These are phyloP conservation scores for Huntiella bhutanensis DNA, from an alignment of 2,329 filamentous ascomycete species.

Conservation along the genomic window DNA sequence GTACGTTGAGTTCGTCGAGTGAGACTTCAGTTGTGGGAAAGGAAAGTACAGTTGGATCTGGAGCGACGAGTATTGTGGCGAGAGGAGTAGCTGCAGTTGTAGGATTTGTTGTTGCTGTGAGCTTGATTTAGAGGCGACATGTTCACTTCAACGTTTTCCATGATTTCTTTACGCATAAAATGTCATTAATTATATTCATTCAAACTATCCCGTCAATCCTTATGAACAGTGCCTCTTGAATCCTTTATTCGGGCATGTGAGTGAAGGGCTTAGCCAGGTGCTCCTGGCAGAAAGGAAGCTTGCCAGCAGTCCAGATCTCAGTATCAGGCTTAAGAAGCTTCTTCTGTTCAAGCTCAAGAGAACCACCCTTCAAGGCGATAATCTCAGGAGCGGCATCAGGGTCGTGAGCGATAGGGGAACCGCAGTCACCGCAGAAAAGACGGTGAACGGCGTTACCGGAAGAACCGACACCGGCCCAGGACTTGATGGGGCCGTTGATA, in stretches of 20 bases:
- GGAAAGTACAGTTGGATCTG: constrained; percentile 22
- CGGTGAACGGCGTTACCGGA: constrained; percentile 47
- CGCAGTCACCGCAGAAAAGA: constrained; percentile 51
- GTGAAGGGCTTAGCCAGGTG: constrained; percentile 41
- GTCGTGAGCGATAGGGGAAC: constrained; percentile 51
- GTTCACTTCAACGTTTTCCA: not conserved
- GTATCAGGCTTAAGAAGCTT: constrained; percentile 48
- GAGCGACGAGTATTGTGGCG: not conserved
- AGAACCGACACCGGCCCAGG: constrained; percentile 37
- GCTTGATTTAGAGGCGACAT: not conserved
- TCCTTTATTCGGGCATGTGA: constrained; percentile 39
- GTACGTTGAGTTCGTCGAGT: constrained; percentile 35
- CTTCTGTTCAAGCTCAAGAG: constrained; percentile 44
- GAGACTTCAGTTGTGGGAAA: constrained; percentile 40
- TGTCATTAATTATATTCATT: not conserved
- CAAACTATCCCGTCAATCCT: not conserved
- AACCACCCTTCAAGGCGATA: constrained; percentile 50
- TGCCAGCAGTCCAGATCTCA: constrained; percentile 51
- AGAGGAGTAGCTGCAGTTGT: not conserved
- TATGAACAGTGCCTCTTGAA: not conserved
- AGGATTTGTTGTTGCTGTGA: not conserved
- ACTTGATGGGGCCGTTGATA: constrained; percentile 46
- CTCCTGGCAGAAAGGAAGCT: constrained; percentile 53
- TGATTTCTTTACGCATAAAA: not conserved
- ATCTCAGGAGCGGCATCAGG: constrained; percentile 51